Percentiles rank a stretch among this genome's conserved stretches.
Conservation (phyloP, 1,139 yeast species). For the Magnusiomyces magnusii region DNA sequence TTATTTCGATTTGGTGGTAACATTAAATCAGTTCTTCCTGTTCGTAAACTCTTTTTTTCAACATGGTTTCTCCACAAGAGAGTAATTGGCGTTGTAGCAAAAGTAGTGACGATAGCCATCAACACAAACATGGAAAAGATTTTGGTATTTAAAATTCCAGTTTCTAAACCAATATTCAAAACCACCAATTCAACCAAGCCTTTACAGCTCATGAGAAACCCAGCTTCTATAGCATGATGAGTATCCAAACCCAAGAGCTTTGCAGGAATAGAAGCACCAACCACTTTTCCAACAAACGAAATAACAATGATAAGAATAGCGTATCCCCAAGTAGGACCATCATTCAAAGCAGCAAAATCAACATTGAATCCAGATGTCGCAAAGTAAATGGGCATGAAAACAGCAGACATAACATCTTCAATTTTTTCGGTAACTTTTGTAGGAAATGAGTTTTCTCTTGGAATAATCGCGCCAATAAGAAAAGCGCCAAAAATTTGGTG, state of each 20-base stretch:
- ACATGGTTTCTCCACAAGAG: conserved; percentile 26
- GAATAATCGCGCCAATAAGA: conserved; percentile 67
- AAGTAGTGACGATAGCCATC: conserved; percentile 71
- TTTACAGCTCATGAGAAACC: conserved; percentile 80
- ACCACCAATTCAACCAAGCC: conserved; percentile 71
- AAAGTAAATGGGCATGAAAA: conserved; percentile 68
- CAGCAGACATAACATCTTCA: conserved; percentile 65
- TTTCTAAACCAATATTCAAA: conserved; percentile 61
- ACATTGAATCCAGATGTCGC: conserved; percentile 70
- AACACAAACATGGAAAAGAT: conserved; percentile 74
- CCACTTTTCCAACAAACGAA: conserved; percentile 58
- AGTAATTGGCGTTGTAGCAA: conserved; percentile 67
- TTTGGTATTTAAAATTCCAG: conserved; percentile 54
- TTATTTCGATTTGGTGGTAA: conserved; percentile 3
- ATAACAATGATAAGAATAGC: conserved; percentile 55
- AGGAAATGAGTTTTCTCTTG: conserved; percentile 68
- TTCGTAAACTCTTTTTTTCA: conserved; percentile 35
- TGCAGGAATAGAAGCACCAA: conserved; percentile 61
- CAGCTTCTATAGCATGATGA: conserved; percentile 69
- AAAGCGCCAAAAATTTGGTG: conserved; percentile 81
- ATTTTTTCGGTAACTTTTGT: conserved; percentile 61
- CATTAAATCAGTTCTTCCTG: conserved; percentile 26
- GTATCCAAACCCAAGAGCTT: conserved; percentile 52
- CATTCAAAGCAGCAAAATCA: conserved; percentile 52
- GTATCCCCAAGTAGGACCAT: conserved; percentile 71